phyloP scores from a whole-genome alignment of 805 yeast genomes.

The Myxozyma vanderwaltii region DNA sequence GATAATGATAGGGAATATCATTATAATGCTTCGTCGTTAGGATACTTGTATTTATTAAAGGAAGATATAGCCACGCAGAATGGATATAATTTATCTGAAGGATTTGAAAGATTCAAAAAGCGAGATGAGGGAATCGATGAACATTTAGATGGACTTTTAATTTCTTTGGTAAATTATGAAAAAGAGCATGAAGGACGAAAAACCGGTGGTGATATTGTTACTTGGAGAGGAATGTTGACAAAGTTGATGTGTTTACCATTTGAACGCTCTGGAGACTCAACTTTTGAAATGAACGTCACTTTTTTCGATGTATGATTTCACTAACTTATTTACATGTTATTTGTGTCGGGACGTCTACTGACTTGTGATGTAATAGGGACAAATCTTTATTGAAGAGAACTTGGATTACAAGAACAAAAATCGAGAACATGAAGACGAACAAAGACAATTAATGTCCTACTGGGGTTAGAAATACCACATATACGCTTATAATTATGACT shows the following conservation, averaged over 20 bases:
- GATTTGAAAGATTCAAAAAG: slow-evolving; percentile 59
- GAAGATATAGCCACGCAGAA: slow-evolving; percentile 49
- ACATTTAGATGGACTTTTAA: slow-evolving; percentile 60
- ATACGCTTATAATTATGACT: background rate
- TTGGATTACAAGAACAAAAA: slow-evolving; percentile 37
- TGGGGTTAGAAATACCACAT: slow-evolving; percentile 34
- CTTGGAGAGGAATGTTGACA: slow-evolving; percentile 85
- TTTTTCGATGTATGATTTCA: slow-evolving; percentile 63
- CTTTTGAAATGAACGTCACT: slow-evolving; percentile 62
- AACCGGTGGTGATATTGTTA: slow-evolving; percentile 62
- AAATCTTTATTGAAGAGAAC: slow-evolving; percentile 49
- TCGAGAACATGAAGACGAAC: slow-evolving; percentile 31
- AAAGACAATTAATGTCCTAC: slow-evolving; percentile 40
- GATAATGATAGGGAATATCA: slow-evolving; percentile 51
- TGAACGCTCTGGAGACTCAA: slow-evolving; percentile 49
- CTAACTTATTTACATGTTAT: too few species aligned
- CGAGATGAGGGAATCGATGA: slow-evolving; percentile 53
- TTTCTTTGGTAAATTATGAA: slow-evolving; percentile 61
- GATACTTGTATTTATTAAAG: slow-evolving; percentile 84
- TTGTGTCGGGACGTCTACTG: background rate
- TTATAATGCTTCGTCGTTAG: slow-evolving; percentile 55
- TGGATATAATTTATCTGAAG: slow-evolving; percentile 65
- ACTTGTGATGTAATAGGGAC: slow-evolving; percentile 34
- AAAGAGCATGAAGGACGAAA: slow-evolving; percentile 47
- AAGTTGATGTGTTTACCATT: slow-evolving; percentile 70